These are phyloP conservation scores for Penicillium sp. DNA, from an alignment of 2,329 filamentous ascomycete species.

Conservation along the genomic window DNA sequence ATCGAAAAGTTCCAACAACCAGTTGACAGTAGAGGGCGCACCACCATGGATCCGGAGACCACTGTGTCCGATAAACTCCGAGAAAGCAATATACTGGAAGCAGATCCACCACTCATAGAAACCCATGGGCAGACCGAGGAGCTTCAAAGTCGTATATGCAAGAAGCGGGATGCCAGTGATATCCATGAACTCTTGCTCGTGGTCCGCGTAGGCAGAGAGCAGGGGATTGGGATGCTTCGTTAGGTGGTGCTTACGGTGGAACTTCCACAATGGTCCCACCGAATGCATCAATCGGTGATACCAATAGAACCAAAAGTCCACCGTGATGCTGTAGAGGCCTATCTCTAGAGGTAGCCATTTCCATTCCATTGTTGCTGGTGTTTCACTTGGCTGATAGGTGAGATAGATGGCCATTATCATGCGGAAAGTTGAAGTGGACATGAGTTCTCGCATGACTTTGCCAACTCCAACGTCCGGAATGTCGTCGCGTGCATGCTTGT, in stretches of 20 bases:
- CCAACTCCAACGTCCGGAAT: constrained; percentile 40
- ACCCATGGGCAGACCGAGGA: constrained; percentile 40
- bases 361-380: constrained; percentile 27
- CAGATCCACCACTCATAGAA: constrained; percentile 50
- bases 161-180: constrained; percentile 40
- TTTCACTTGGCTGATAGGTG: constrained; percentile 18
- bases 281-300: constrained; percentile 45
- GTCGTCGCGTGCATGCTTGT: constrained; percentile 43
- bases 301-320: constrained; percentile 18
- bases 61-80: constrained; percentile 13
- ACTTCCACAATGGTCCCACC: constrained; percentile 38
- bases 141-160: constrained; percentile 35
- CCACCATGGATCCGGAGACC: constrained; percentile 33
- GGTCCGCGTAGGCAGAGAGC: constrained; percentile 41
- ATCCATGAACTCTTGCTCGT: constrained; percentile 43
- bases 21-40: constrained; percentile 34
- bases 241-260: constrained; percentile 44
- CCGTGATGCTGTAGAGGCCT: constrained; percentile 11
- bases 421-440: constrained; percentile 31
- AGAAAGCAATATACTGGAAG: constrained; percentile 43
- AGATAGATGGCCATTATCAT: constrained; percentile 31
- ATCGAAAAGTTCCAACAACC: constrained; percentile 32
- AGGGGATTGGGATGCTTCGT: constrained; percentile 46
- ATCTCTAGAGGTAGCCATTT: constrained; percentile 10
- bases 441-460: constrained; percentile 31